Evolutionary conservation across 129 eudicot species (phyloP), one percentile per base, ranked within the genome.

Genomic region (Helianthus tuberosus): DNA sequence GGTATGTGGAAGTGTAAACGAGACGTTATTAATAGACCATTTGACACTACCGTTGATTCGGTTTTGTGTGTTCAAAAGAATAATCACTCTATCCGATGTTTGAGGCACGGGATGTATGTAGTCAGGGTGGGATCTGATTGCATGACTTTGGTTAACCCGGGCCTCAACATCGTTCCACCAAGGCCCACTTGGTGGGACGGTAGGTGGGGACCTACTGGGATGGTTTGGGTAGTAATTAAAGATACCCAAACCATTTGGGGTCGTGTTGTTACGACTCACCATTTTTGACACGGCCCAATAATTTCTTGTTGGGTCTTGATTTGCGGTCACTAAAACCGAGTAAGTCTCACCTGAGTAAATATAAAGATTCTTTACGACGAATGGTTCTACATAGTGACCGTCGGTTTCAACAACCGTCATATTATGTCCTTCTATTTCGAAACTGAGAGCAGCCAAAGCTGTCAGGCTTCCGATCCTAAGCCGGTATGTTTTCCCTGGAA

Each of bases 351-450:
- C 98, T 0, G 97, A 90, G 84, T 94, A 94, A 43, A 94, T 90
- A 81, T 77, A 88, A 0, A 94, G 82, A 68, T 90, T 90, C 41
- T 88, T 82, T 2, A 86, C 96, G 8, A 81, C 89, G 36, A 94
- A 88, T 39, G 98, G 97, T 15, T 90, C 92, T 0, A 94, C 97
- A 11, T 88, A 58, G 75, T 88, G 89, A 5, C 98, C 97, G 65
- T 94, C 98, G 12, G 98, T 86, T 73, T 94, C 97, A 10, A 90
- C 96, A 16, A 94, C 97, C 0, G 97, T 94, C 96, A 94, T 79
- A 64, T 90, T 94, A 67, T 90, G 98, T 12, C 93, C 97, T 88
- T 90, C 97, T 14, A 94, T 85, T 82, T 88, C 93, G 17, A 94
- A 94, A 77, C 93, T 90, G 50, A 94, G 82, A 17, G 98, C 91